A percentile compares a stretch with the other conserved stretches of the same genome.
These are phyloP conservation scores for Furculomyces boomerangus DNA, from an alignment of 371 early-diverging fungal species.

Conservation along the genomic window DNA sequence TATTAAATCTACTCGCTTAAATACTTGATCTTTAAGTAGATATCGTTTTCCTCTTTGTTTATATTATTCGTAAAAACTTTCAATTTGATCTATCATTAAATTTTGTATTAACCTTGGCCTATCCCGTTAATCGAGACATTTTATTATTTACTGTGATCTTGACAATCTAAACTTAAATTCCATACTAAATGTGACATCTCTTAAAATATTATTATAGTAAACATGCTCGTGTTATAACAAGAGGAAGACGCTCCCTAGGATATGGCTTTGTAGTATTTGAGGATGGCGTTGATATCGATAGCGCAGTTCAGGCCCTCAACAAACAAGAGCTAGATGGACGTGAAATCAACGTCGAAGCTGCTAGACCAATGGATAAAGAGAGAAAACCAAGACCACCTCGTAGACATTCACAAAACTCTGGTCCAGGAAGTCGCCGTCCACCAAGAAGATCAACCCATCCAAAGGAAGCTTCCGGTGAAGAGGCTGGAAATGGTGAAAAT, in stretches of 20 bases:
- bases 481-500: constrained; percentile 4
- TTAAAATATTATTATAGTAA: constrained; percentile 8
- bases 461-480: no score
- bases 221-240: constrained; percentile 55
- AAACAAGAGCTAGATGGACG: constrained; percentile 59
- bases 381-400: neutral
- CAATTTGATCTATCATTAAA: no score
- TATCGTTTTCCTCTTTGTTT: no score
- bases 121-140: neutral
- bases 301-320: constrained; percentile 50
- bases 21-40: no score
- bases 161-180: no score
- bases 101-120: no score
- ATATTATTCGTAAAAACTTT: no score
- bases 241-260: constrained; percentile 57
- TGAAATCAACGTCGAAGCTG: constrained; percentile 71
- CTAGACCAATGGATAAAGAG: constrained; percentile 36
- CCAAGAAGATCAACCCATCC: constrained; percentile 1
- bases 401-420: constrained; percentile 3
- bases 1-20: no score
- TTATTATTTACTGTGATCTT: no score
- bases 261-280: constrained; percentile 85
- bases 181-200: no score
- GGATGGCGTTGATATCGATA: constrained; percentile 45
- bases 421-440: constrained; percentile 10